Evolutionary conservation across 805 yeast genomes (phyloP).

Genomic region (Pichia nanzhaoensis): DNA sequence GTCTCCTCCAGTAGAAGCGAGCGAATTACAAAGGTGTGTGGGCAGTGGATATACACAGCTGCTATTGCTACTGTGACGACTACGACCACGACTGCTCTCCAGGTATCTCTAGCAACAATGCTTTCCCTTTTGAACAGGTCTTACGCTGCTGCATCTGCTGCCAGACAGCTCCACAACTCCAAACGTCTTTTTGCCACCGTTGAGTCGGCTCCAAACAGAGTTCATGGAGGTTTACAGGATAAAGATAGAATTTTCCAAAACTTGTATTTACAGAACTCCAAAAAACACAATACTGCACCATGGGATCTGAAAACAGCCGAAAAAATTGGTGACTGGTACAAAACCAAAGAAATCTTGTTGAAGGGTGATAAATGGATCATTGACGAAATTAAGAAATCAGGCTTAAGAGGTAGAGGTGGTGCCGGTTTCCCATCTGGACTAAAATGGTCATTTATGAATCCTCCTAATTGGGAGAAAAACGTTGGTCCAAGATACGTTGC

Average conservation of each 20-base stretch:
- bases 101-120: too few relatives aligned
- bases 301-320: slow-evolving; percentile 62
- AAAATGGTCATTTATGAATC: slow-evolving; percentile 92
- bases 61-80: too few relatives aligned
- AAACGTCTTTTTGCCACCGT: slow-evolving; percentile 35
- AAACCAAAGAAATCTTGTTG: slow-evolving; percentile 75
- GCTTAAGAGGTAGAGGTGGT: slow-evolving; percentile 88
- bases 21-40: slow-evolving; percentile 5
- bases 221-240: slow-evolving; percentile 71
- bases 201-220: slow-evolving; percentile 44
- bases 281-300: slow-evolving; percentile 52
- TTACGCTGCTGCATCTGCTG: background rate
- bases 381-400: slow-evolving; percentile 78
- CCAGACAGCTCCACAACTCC: background rate
- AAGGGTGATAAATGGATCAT: slow-evolving; percentile 90
- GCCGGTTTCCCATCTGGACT: slow-evolving; percentile 91
- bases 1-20: slow-evolving; percentile 7
- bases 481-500: slow-evolving; percentile 84
- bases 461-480: slow-evolving; percentile 92
- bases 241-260: slow-evolving; percentile 85
- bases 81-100: too few relatives aligned
- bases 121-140: slow-evolving; percentile 8
- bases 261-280: slow-evolving; percentile 44
- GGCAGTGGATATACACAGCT: too few relatives aligned
- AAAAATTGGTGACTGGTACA: slow-evolving; percentile 88